Base-by-base conservation (phyloP, 2,329 filamentous ascomycete genomes). In the Nigrospora sphaerica region DNA sequence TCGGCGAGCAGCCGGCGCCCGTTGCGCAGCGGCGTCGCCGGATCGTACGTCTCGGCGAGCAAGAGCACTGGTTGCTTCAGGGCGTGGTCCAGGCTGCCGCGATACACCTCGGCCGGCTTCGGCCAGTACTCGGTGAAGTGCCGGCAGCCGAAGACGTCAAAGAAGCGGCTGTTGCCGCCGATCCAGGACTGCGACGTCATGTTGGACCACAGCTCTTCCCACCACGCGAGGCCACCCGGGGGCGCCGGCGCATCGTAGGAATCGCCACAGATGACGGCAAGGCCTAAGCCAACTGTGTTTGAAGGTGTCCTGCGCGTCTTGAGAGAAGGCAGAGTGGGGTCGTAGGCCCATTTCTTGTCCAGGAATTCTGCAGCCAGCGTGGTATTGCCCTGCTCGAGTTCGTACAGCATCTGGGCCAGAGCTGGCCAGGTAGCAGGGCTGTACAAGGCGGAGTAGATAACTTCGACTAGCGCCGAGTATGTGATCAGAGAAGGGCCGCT, bases 21-120 rank as follows among this genome's bases (percentile, higher is more conserved):
- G 46, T 76, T 75, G 6, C 71, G 64, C 38, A 76, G 54, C 5
- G 73, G 73, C 7, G 73, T 76, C 2, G 72, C 72, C 0, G 73
- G 72, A 47, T 76, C 73, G 46, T 76, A 70, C 6, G 69, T 69
- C 60, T 72, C 71, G 1, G 72, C 71, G 35, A 76, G 68, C 35
- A 77, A 60, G 35, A 76, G 54, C 3, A 76, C 57, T 0, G 73
- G 71, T 46, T 70, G 52, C 19, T 61, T 65, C 10, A 76, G 63
- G 0, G 67, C 68, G 41, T 64, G 53, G 54, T 72, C 70, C 28
- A 76, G 56, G 40, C 67, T 63, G 12, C 72, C 73, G 4, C 72
- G 67, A 51, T 68, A 76, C 6, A 72, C 70, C 46, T 73, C 73
- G 1, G 69, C 71, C 0, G 69, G 66, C 14, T 63, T 35, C 2